These are phyloP conservation scores for Trichomonas vaginalis DNA, from an alignment of 208 protist genomes.

Conservation along the genomic window DNA sequence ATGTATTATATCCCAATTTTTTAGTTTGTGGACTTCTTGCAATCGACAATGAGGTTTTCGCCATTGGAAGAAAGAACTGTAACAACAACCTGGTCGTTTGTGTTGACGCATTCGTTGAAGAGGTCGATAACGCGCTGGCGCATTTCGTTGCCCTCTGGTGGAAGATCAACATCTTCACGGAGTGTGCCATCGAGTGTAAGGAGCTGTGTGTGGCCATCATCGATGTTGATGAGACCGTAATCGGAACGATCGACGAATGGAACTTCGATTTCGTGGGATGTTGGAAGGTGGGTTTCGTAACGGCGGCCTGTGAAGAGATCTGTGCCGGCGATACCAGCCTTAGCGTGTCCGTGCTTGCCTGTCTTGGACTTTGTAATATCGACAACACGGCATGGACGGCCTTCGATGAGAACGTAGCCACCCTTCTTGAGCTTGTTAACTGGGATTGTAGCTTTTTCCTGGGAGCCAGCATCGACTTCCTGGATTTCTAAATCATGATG, in stretches of 20 bases:
- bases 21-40: background rate
- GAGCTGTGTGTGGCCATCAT: background rate
- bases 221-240: constrained; percentile 69
- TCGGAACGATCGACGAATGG: constrained; percentile 77
- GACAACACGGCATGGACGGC: constrained; percentile 81
- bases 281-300: constrained; percentile 82
- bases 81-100: background rate
- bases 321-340: constrained; percentile 81
- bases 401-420: constrained; percentile 54
- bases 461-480: background rate
- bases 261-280: constrained; percentile 83
- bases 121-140: background rate
- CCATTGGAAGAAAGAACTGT: background rate
- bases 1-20: background rate
- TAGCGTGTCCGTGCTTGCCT: constrained; percentile 95
- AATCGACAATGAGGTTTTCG: background rate
- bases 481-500: background rate
- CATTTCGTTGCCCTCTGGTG: background rate
- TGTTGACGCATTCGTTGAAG: background rate
- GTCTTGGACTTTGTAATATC: constrained; percentile 84
- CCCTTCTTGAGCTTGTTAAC: constrained; percentile 41
- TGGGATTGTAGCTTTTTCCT: background rate
- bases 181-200: background rate
- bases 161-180: constrained; percentile 6
- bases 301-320: constrained; percentile 95